These are phyloP conservation scores for Eimeria nieschulzi DNA, from an alignment of 169 alveolate genomes.

Conservation along the genomic window DNA sequence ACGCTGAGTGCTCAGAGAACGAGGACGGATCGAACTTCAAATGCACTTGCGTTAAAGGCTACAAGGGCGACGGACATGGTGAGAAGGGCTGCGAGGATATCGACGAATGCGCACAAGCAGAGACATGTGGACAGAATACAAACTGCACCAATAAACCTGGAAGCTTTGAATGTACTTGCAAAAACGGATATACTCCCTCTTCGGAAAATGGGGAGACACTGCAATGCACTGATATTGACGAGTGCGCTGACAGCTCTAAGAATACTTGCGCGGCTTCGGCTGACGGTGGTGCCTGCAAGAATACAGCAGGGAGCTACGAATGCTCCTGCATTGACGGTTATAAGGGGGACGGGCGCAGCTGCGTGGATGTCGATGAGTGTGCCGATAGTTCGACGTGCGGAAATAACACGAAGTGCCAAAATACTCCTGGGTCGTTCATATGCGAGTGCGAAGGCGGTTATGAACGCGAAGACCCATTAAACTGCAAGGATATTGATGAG, in stretches of 20 bases:
- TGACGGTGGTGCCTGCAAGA: constrained; percentile 75
- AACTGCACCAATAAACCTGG: constrained; percentile 78
- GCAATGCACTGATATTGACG: constrained; percentile 62
- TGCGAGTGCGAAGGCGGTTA: constrained; percentile 80
- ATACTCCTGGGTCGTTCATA: constrained; percentile 73
- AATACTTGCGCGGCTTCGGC: constrained; percentile 73
- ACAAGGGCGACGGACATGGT: constrained; percentile 66
- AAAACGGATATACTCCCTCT: constrained; percentile 61
- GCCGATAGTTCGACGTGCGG: constrained; percentile 38
- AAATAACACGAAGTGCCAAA: constrained; percentile 71
- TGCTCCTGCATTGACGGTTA: constrained; percentile 79
- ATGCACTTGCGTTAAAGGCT: constrained; percentile 80
- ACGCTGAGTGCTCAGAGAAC: constrained; percentile 77
- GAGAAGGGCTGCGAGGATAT: constrained; percentile 58
- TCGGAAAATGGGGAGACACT: neutral
- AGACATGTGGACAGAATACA: neutral
- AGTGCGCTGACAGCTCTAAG: constrained; percentile 58
- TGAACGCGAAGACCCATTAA: neutral
- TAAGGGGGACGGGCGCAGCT: constrained; percentile 65
- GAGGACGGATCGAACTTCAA: constrained; percentile 75
- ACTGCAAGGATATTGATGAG: constrained; percentile 66
- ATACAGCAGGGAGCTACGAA: constrained; percentile 78
- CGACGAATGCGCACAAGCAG: constrained; percentile 63
- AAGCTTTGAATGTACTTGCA: constrained; percentile 74
- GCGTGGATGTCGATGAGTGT: constrained; percentile 72